Evolutionary conservation across 129 eudicot species (phyloP).

Genomic region (Silybum marianum): DNA sequence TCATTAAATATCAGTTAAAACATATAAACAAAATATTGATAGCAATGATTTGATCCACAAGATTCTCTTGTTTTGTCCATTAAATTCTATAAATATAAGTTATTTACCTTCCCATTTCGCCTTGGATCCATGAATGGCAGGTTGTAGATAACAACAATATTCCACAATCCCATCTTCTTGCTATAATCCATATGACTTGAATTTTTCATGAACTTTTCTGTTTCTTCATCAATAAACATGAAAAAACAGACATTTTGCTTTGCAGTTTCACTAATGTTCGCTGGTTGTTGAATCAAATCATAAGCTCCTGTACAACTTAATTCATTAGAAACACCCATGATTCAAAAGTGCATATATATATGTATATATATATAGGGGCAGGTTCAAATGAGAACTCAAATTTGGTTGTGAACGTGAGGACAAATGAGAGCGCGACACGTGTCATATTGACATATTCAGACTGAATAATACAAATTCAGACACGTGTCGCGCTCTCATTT

Average conservation of each 20-base stretch:
- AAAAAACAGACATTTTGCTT: constrained; percentile 62
- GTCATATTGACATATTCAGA: not conserved
- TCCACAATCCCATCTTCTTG: constrained; percentile 72
- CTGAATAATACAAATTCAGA: too few species aligned
- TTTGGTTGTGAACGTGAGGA: too few species aligned
- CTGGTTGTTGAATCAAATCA: constrained; percentile 71
- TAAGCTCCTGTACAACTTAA: constrained; percentile 56
- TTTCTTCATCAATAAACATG: constrained; percentile 82
- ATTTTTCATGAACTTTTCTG: constrained; percentile 58
- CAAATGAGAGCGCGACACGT: too few species aligned
- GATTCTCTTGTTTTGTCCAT: not conserved
- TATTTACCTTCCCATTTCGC: constrained; percentile 72
- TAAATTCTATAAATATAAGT: not conserved
- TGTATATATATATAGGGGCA: too few species aligned
- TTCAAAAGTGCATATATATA: not conserved
- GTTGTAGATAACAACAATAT: constrained; percentile 59
- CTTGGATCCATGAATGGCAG: constrained; percentile 81
- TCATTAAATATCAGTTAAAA: too few species aligned
- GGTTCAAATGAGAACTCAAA: too few species aligned
- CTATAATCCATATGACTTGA: constrained; percentile 50
- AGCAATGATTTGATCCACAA: not conserved
- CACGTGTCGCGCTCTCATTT: too few species aligned
- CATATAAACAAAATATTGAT: too few species aligned
- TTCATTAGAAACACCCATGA: constrained; percentile 17
- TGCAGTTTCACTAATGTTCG: constrained; percentile 60